These are phyloP conservation scores for Apiospora malaysiana DNA, from an alignment of 2,329 filamentous ascomycete species.

Conservation along the genomic window DNA sequence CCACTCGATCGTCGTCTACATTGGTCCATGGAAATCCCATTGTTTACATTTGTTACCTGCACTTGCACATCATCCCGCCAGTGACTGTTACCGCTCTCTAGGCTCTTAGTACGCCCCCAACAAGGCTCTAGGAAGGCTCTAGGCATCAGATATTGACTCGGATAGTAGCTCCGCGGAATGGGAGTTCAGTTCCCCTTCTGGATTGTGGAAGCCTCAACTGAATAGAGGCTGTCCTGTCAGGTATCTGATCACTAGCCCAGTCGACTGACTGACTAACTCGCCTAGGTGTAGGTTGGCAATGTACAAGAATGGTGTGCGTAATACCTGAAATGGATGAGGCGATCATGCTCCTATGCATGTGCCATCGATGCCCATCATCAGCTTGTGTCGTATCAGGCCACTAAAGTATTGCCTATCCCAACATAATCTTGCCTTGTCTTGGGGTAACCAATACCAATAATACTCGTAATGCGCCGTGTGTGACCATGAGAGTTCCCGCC, in stretches of 20 bases:
- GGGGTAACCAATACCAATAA: not conserved
- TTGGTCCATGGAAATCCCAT: not conserved
- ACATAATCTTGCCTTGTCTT: not conserved
- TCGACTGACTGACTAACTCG: not conserved
- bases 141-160: conserved; percentile 9
- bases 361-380: conserved; percentile 9
- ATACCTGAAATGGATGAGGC: conserved; percentile 5
- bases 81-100: conserved; percentile 7
- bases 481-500: conserved; percentile 4
- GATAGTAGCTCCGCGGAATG: not conserved
- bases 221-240: conserved; percentile 4
- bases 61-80: not conserved
- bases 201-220: conserved; percentile 18
- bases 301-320: not conserved
- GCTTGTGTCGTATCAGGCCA: conserved; percentile 13
- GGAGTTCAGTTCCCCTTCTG: conserved; percentile 1
- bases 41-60: conserved; percentile 11
- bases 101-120: too few species aligned
- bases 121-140: not conserved
- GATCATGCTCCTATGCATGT: conserved; percentile 19
- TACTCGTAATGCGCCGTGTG: not conserved
- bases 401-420: conserved; percentile 1
- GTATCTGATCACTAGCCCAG: conserved; percentile 9
- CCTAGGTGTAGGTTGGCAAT: not conserved
- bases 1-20: conserved; percentile 2